These are phyloP conservation scores for Exophiala bonariae DNA, from an alignment of 2,329 filamentous ascomycete genomes.

Conservation along the genomic window DNA sequence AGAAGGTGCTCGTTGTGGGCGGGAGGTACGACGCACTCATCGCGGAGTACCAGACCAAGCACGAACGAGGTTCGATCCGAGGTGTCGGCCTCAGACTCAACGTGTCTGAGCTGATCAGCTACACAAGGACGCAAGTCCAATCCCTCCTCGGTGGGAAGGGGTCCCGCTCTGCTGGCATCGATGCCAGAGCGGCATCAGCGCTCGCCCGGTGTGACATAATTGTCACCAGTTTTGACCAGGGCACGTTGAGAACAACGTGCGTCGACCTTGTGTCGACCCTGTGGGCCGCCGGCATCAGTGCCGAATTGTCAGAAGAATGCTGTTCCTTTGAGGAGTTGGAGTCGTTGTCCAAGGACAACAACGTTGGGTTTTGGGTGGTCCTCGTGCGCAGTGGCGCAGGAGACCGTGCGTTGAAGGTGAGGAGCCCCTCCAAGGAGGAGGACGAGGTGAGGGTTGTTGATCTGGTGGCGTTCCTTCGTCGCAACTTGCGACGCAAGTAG, in stretches of 20 bases:
- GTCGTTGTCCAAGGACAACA: constrained; percentile 67
- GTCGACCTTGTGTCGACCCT: constrained; percentile 75
- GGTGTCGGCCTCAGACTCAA: constrained; percentile 76
- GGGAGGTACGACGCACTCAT: constrained; percentile 91
- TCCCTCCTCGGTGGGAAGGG: constrained; percentile 4
- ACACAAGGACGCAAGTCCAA: constrained; percentile 18
- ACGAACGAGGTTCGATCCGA: constrained; percentile 67
- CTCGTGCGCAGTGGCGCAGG: constrained; percentile 64
- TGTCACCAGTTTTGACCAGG: constrained; percentile 81
- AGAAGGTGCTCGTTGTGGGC: constrained; percentile 80
- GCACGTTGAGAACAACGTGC: constrained; percentile 72
- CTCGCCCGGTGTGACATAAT: constrained; percentile 71
- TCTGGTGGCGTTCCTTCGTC: constrained; percentile 70
- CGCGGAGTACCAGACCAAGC: constrained; percentile 72
- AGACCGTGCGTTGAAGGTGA: constrained; percentile 73
- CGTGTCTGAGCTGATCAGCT: constrained; percentile 23
- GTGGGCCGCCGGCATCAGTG: constrained; percentile 81
- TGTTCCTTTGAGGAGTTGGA: constrained; percentile 74
- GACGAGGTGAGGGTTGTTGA: constrained; percentile 77
- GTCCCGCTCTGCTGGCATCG: constrained; percentile 2
- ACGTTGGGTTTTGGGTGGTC: constrained; percentile 79
- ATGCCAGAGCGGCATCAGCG: constrained; percentile 1
- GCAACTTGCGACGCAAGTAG: constrained; percentile 19
- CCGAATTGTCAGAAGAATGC: constrained; percentile 80
- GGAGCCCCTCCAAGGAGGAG: constrained; percentile 74